phyloP scores from a whole-genome alignment of 2,329 filamentous ascomycete genomes.

The Colletotrichum eleusines region DNA sequence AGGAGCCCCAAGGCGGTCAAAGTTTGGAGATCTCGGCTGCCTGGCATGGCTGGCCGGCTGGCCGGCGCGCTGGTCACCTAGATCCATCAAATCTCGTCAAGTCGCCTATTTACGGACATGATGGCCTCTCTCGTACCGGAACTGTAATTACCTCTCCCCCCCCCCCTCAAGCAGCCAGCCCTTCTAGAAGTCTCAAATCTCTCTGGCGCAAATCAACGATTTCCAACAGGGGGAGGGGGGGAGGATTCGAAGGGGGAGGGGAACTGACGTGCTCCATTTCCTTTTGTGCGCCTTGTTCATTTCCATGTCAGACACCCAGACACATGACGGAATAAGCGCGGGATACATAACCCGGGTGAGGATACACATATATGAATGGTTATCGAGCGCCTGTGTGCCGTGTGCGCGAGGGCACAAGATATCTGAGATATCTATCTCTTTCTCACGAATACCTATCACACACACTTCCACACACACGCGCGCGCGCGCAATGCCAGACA shows the following conservation, averaged over 20 bases:
- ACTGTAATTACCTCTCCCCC: slow-evolving; percentile 35
- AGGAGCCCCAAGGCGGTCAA: slow-evolving; percentile 18
- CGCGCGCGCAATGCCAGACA: background rate
- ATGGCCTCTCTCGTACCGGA: slow-evolving; percentile 28
- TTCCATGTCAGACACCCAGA: background rate
- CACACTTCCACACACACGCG: background rate
- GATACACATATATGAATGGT: slow-evolving; percentile 4
- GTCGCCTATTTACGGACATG: slow-evolving; percentile 39
- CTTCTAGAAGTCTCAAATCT: slow-evolving; percentile 19
- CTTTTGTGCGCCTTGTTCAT: slow-evolving; percentile 18
- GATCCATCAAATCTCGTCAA: slow-evolving; percentile 41
- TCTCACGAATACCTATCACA: slow-evolving; percentile 1
- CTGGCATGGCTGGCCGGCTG: background rate
- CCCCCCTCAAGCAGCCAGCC: slow-evolving; percentile 14
- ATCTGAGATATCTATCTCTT: background rate
- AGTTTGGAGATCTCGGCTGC: slow-evolving; percentile 31
- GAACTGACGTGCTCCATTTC: slow-evolving; percentile 16
- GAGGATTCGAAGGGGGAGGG: background rate
- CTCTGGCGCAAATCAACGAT: background rate
- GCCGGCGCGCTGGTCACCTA: background rate
- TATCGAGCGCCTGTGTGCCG: background rate
- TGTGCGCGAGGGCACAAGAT: background rate
- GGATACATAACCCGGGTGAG: background rate
- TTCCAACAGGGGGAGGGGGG: background rate
- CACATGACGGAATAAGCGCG: background rate